These are phyloP conservation scores for Alternaria brassicae DNA, from an alignment of 2,329 filamentous ascomycete genomes.

Conservation along the genomic window DNA sequence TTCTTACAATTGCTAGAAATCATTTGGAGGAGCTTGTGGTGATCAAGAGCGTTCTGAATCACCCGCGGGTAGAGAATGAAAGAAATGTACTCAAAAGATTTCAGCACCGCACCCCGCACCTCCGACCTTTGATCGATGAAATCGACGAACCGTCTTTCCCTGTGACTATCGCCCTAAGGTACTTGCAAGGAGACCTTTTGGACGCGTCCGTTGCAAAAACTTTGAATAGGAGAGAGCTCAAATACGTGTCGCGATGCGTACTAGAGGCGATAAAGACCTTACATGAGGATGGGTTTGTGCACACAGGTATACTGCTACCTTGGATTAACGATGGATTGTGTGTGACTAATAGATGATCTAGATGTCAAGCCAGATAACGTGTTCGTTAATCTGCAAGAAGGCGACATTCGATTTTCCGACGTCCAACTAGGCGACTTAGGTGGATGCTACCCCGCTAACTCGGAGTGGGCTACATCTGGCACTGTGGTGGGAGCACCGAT, in stretches of 20 bases:
- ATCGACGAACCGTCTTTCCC: conserved; percentile 31
- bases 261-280: conserved; percentile 34
- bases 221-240: conserved; percentile 30
- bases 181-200: conserved; percentile 31
- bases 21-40: conserved; percentile 22
- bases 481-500: conserved; percentile 47
- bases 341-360: conserved; percentile 9
- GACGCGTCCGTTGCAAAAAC: conserved; percentile 15
- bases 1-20: conserved; percentile 10
- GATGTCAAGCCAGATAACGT: conserved; percentile 51
- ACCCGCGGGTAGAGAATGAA: conserved; percentile 37
- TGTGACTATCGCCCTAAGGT: conserved; percentile 30
- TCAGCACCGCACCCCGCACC: conserved; percentile 28
- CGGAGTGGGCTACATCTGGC: conserved; percentile 29
- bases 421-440: conserved; percentile 48
- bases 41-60: conserved; percentile 32
- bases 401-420: conserved; percentile 42
- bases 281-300: conserved; percentile 38
- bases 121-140: conserved; percentile 40
- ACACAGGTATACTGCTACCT: conserved; percentile 26
- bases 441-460: conserved; percentile 33
- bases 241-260: conserved; percentile 23
- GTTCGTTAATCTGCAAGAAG: conserved; percentile 44
- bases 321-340: not conserved
- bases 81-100: conserved; percentile 34